Evolutionary conservation across 176 grass and related monocot genomes (phyloP).

Genomic region (Poa annua): DNA sequence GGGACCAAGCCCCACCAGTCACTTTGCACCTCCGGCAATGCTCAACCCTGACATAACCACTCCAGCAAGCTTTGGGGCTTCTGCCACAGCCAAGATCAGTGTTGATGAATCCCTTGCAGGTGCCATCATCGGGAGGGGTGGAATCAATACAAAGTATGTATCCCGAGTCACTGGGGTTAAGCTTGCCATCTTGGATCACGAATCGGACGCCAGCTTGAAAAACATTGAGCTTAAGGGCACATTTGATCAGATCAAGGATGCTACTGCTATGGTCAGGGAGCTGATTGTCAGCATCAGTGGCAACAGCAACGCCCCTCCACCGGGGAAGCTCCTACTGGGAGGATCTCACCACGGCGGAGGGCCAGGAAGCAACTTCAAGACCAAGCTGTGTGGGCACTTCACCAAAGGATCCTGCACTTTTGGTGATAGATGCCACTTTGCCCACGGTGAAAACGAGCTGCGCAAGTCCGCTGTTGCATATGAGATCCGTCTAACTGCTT

Average conservation of each 20-base stretch:
- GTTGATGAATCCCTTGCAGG: slow-evolving; percentile 73
- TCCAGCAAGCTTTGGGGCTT: slow-evolving; percentile 74
- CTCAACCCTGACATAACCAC: slow-evolving; percentile 38
- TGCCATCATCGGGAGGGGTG: slow-evolving; percentile 76
- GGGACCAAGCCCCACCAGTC: slow-evolving; percentile 39
- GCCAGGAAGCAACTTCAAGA: slow-evolving; percentile 70
- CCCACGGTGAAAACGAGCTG: slow-evolving; percentile 67
- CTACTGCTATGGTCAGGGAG: slow-evolving; percentile 73
- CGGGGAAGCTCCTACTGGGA: slow-evolving; percentile 18
- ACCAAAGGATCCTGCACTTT: slow-evolving; percentile 68
- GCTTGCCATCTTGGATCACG: slow-evolving; percentile 74
- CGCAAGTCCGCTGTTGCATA: slow-evolving; percentile 45
- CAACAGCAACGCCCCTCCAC: background rate
- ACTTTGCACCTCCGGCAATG: slow-evolving; percentile 39
- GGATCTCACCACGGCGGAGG: slow-evolving; percentile 28
- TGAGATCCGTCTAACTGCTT: slow-evolving; percentile 28
- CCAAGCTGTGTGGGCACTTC: slow-evolving; percentile 84
- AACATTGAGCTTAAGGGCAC: slow-evolving; percentile 90
- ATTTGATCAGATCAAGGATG: slow-evolving; percentile 91
- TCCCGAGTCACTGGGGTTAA: slow-evolving; percentile 66
- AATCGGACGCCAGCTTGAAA: slow-evolving; percentile 68
- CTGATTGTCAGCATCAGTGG: slow-evolving; percentile 68
- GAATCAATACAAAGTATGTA: slow-evolving; percentile 83
- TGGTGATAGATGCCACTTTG: slow-evolving; percentile 79
- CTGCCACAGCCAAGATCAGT: slow-evolving; percentile 81